phyloP scores from a whole-genome alignment of 257 asterid species.

The Solanum tarapatanum region DNA sequence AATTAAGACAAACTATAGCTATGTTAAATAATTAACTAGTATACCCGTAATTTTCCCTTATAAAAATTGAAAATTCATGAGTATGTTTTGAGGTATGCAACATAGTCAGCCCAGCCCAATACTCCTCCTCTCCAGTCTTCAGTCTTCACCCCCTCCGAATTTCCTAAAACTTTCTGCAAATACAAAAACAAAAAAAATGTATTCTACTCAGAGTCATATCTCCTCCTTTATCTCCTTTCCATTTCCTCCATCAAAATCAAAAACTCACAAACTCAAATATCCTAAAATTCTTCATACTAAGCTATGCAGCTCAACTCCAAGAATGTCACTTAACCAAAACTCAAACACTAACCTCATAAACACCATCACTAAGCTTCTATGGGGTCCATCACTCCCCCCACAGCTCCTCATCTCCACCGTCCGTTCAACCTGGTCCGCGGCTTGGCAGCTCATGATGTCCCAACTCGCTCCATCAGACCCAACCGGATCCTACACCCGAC shows the following conservation, averaged over 20 bases:
- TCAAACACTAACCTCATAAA: conserved; percentile 39
- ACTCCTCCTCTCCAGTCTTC: background rate
- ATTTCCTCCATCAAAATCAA: background rate
- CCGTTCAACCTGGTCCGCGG: conserved; percentile 81
- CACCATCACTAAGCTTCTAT: conserved; percentile 58
- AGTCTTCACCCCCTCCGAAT: background rate
- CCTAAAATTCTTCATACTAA: background rate
- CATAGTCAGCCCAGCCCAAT: background rate
- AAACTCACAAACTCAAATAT: background rate
- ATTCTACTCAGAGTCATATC: background rate
- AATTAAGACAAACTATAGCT: too few species aligned
- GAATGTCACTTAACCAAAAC: conserved; percentile 9
- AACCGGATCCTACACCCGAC: conserved; percentile 68
- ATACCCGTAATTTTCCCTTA: too few species aligned
- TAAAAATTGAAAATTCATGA: background rate
- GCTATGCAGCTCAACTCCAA: background rate
- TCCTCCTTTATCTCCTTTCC: background rate
- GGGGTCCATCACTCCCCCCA: conserved; percentile 93
- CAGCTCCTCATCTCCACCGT: conserved; percentile 87
- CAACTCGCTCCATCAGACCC: conserved; percentile 95
- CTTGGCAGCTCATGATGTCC: conserved; percentile 96
- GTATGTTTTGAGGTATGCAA: too few species aligned
- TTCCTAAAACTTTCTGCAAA: background rate
- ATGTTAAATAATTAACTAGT: too few species aligned
- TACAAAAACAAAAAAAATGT: background rate